These are phyloP conservation scores for Colletotrichum cuscutae DNA, from an alignment of 2,329 filamentous ascomycete genomes.

Conservation along the genomic window DNA sequence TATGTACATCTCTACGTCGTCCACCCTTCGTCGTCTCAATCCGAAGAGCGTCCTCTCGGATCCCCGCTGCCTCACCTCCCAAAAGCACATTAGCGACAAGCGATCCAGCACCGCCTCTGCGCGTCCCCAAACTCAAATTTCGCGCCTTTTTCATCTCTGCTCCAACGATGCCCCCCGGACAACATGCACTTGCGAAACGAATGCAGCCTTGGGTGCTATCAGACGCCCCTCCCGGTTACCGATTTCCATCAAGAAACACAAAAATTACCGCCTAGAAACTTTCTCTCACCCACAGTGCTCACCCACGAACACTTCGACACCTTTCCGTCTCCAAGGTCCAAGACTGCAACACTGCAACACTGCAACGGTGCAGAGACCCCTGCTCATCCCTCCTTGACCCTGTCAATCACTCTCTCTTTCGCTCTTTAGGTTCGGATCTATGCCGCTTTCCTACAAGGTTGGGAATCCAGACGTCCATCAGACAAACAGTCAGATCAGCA, in stretches of 20 bases:
- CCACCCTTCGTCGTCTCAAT: not conserved
- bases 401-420: not conserved
- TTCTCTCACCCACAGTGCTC: not conserved
- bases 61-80: not conserved
- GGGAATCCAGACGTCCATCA: slow-evolving; percentile 16
- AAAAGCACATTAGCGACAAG: not conserved
- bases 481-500: slow-evolving; percentile 19
- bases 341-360: too few relatives aligned
- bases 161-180: slow-evolving; percentile 23
- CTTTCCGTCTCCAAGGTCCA: too few relatives aligned
- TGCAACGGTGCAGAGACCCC: not conserved
- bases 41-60: too few relatives aligned
- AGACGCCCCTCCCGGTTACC: not conserved
- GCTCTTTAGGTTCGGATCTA: slow-evolving; percentile 9
- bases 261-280: slow-evolving; percentile 2
- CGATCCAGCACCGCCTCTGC: not conserved
- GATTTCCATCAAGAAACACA: slow-evolving; percentile 7
- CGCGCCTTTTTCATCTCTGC: slow-evolving; percentile 1
- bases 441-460: not conserved
- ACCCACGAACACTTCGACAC: not conserved
- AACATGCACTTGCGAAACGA: slow-evolving; percentile 13
- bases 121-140: slow-evolving; percentile 19
- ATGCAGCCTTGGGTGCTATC: slow-evolving; percentile 20
- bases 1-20: not conserved
- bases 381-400: not conserved